Percentiles rank a stretch among this genome's conserved stretches.
These are phyloP conservation scores for Solanum virginianum DNA, from an alignment of 257 asterid species.

Conservation along the genomic window DNA sequence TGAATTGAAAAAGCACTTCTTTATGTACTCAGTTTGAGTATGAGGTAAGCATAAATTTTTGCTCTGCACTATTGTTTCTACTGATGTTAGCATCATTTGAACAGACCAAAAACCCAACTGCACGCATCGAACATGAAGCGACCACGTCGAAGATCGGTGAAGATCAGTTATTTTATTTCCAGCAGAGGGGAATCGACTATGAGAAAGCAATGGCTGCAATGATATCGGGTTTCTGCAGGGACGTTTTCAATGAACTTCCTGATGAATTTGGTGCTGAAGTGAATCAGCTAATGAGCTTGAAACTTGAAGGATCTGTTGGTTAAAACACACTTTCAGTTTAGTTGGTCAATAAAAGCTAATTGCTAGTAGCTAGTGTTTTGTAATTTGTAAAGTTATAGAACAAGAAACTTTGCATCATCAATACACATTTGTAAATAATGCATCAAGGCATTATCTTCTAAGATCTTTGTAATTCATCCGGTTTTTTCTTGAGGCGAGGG, in stretches of 20 bases:
- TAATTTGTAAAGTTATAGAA: neutral
- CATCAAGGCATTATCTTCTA: neutral
- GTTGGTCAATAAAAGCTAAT: neutral
- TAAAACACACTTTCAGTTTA: constrained; percentile 4
- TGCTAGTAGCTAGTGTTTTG: neutral
- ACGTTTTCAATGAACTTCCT: constrained; percentile 85
- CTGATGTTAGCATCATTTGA: neutral
- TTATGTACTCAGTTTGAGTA: neutral
- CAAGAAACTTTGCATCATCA: neutral
- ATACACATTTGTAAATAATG: neutral
- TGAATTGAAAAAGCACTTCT: neutral
- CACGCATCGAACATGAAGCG: constrained; percentile 83
- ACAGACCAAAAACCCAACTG: constrained; percentile 62
- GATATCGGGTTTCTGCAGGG: constrained; percentile 90
- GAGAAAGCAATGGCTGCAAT: constrained; percentile 95
- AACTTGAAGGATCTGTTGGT: constrained; percentile 97
- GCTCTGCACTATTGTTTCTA: neutral
- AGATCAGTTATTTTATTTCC: constrained; percentile 90
- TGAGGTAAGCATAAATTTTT: neutral
- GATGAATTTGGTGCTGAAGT: constrained; percentile 95
- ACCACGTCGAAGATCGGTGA: constrained; percentile 88
- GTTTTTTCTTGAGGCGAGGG: neutral
- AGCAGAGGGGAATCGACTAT: constrained; percentile 81
- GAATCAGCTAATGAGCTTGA: constrained; percentile 87
- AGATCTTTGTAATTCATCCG: neutral